Evolutionary conservation across 306 rosid species (phyloP).

Genomic region (Corylus americana): DNA sequence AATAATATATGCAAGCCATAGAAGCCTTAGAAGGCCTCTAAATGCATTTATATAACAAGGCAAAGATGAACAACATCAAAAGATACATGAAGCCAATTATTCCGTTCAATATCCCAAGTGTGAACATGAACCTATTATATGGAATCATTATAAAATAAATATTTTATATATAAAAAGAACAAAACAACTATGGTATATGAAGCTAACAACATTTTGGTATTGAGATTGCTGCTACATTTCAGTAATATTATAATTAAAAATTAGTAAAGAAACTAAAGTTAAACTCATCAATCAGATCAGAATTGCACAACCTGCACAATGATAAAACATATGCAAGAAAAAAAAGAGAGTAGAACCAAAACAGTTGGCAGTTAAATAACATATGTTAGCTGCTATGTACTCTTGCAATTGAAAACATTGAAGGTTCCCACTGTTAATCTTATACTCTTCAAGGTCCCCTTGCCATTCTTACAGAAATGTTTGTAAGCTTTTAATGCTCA

Average conservation of each 20-base stretch:
- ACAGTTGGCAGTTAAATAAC: neutral
- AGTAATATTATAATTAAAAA: too few relatives aligned
- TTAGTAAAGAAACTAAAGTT: too few relatives aligned
- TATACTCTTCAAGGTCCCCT: neutral
- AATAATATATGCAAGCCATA: too few relatives aligned
- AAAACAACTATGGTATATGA: too few relatives aligned
- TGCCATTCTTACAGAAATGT: slow-evolving; percentile 3
- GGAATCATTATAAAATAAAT: neutral
- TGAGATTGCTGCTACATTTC: too few relatives aligned
- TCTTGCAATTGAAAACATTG: neutral
- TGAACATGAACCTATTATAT: neutral
- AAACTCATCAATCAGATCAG: neutral
- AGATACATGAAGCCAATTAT: neutral
- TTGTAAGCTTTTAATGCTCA: slow-evolving; percentile 1
- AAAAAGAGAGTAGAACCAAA: too few relatives aligned
- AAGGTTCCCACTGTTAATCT: neutral
- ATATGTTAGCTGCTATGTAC: neutral
- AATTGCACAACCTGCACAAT: too few relatives aligned
- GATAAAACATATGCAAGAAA: too few relatives aligned
- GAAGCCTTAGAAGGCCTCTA: neutral
- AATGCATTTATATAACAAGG: neutral
- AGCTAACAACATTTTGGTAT: too few relatives aligned
- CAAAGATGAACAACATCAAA: neutral
- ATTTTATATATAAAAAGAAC: too few relatives aligned
- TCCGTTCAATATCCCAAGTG: neutral